These are phyloP conservation scores for Xylaria arbuscula DNA, from an alignment of 2,329 filamentous ascomycete species.

Conservation along the genomic window DNA sequence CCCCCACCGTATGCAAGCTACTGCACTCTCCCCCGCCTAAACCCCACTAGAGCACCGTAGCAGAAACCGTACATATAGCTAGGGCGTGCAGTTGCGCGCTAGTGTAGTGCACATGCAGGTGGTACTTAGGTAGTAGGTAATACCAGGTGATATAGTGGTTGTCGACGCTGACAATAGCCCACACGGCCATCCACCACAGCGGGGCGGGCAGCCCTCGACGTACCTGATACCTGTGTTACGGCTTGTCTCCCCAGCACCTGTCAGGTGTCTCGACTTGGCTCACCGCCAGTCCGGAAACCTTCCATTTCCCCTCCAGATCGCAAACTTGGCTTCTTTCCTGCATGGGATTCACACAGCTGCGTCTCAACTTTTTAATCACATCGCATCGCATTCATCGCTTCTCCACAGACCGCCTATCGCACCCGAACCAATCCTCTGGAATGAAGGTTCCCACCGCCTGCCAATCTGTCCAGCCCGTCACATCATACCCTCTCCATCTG, in stretches of 20 bases:
- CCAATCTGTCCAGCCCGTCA: constrained; percentile 34
- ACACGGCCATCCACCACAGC: constrained; percentile 20
- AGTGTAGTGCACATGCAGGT: constrained; percentile 11
- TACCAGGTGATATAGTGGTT: constrained; percentile 10
- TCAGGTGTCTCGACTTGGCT: constrained; percentile 32
- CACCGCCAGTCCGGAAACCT: constrained; percentile 42
- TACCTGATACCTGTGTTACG: constrained; percentile 19
- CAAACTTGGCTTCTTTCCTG: constrained; percentile 31
- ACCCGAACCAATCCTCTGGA: constrained; percentile 43
- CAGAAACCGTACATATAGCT: constrained; percentile 6
- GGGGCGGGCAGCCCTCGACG: constrained; percentile 13
- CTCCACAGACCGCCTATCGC: constrained; percentile 38
- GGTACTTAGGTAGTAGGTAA: neutral
- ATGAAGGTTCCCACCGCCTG: constrained; percentile 34
- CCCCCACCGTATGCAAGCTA: constrained; percentile 28
- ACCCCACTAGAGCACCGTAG: constrained; percentile 25
- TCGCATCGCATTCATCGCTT: constrained; percentile 33
- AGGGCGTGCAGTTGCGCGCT: constrained; percentile 10
- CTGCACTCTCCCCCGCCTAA: constrained; percentile 31
- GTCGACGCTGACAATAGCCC: constrained; percentile 26
- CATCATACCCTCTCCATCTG: constrained; percentile 36
- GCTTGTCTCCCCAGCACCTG: neutral
- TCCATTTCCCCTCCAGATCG: constrained; percentile 38
- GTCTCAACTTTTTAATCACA: constrained; percentile 35
- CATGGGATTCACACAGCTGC: constrained; percentile 39